phyloP scores from a whole-genome alignment of 495 filamentous ascomycete genomes.

The Cercophora samala region DNA sequence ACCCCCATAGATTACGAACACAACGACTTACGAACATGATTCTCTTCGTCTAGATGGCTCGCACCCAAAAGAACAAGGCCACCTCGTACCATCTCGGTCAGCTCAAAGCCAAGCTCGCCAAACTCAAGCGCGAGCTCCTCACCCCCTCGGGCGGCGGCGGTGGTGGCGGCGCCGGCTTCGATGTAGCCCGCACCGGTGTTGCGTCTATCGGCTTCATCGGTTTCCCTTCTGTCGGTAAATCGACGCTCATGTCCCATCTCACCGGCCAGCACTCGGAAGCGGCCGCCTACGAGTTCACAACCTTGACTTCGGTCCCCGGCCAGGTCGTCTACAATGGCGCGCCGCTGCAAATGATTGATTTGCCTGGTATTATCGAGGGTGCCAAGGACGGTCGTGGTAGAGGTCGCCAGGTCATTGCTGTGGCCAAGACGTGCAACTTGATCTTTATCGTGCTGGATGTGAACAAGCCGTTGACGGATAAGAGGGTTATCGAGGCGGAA shows the following conservation, averaged over 20 bases:
- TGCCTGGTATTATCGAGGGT: constrained; percentile 97
- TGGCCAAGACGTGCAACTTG: constrained; percentile 96
- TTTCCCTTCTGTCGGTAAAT: constrained; percentile 97
- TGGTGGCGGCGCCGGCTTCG: constrained; percentile 88
- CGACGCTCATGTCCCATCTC: constrained; percentile 89
- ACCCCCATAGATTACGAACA: neutral
- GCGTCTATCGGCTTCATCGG: constrained; percentile 84
- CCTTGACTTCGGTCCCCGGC: constrained; percentile 92
- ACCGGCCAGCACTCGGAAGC: constrained; percentile 97
- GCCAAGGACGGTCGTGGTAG: constrained; percentile 98
- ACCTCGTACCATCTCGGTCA: constrained; percentile 86
- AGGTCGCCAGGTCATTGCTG: constrained; percentile 97
- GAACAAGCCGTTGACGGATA: constrained; percentile 96
- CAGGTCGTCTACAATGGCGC: constrained; percentile 95
- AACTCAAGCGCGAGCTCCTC: constrained; percentile 91
- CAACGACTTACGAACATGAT: constrained; percentile 21
- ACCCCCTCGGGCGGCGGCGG: constrained; percentile 80
- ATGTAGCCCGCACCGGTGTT: constrained; percentile 96
- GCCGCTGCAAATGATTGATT: constrained; percentile 97
- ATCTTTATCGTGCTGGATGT: constrained; percentile 99
- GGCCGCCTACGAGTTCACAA: constrained; percentile 98
- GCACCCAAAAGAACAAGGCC: constrained; percentile 97
- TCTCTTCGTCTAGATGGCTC: constrained; percentile 68
- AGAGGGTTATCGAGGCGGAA: constrained; percentile 94
- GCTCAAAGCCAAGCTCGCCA: constrained; percentile 97